phyloP scores from a whole-genome alignment of 2,329 filamentous ascomycete genomes.

The Pseudodiploospora longispora region DNA sequence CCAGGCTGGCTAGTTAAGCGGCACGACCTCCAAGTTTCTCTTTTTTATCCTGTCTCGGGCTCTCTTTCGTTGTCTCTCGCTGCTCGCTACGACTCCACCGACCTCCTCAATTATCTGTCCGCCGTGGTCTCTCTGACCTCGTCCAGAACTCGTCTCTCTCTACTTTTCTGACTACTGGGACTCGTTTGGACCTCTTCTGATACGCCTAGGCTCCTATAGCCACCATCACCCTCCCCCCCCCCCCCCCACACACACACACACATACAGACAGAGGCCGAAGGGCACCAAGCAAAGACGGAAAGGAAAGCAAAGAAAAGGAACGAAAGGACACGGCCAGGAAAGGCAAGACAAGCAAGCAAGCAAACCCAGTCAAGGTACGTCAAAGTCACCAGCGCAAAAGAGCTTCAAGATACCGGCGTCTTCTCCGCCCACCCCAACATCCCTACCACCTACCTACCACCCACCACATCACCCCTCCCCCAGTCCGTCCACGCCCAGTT shows the following conservation, averaged over 20 bases:
- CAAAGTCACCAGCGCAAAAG: too few relatives aligned
- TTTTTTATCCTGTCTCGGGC: constrained; percentile 14
- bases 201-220: background rate
- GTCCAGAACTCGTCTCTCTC: constrained; percentile 22
- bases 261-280: background rate
- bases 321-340: background rate
- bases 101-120: constrained; percentile 20
- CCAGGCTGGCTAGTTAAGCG: constrained; percentile 12
- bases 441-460: too few relatives aligned
- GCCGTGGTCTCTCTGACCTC: too few relatives aligned
- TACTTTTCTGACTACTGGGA: constrained; percentile 10
- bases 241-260: constrained; percentile 16
- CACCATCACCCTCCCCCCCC: constrained; percentile 7
- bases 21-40: background rate
- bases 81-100: constrained; percentile 27
- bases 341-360: too few relatives aligned
- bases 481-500: too few relatives aligned
- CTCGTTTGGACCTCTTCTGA: background rate
- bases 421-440: too few relatives aligned
- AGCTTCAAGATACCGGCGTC: too few relatives aligned
- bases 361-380: too few relatives aligned
- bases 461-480: too few relatives aligned
- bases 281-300: background rate
- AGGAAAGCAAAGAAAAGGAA: background rate
- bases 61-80: constrained; percentile 14